Base-by-base conservation (phyloP, 179 eudicot genomes). In the Spergularia azorica region DNA sequence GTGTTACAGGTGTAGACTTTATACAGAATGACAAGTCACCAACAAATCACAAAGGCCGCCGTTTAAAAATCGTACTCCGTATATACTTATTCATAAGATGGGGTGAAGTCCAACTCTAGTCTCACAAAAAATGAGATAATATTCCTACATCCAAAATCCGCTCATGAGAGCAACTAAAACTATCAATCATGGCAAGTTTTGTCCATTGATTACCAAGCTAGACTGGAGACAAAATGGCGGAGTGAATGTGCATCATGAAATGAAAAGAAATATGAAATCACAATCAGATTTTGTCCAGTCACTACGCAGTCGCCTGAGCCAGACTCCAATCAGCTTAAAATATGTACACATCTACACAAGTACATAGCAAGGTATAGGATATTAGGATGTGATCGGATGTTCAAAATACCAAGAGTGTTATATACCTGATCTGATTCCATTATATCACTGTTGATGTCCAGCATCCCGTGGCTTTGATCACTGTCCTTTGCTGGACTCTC, bases 351-450 rank as follows among this genome's bases (percentile, higher is more conserved):
- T n/a, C n/a, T n/a, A n/a, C n/a, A n/a, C n/a, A n/a, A n/a, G 10
- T 2, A 41, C 48, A 61, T 20, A 6, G 50, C 11, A 6, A 60
- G 17, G 55, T 10, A 11, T 21, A 48, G 6, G 32, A 26, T 26
- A 26, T 26, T 26, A 26, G 32, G 32, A 26, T 26, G 39, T 3
- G 17, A 8, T 3, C 2, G 3, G 50, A 0, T 58, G 20, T 2
- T 39, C n/a, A 17, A 67, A 13, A 26, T 63, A 21, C 12, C 41
- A 56, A 46, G 7, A 73, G 38, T 50, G 71, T 38, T 12, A 4
- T 5, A 8, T 71, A 92, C 95, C 95, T 86, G 82, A 78, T 39
- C 79, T 59, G 83, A 81, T 78, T 75, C 86, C 66, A 70, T 58
- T 5, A 72, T 76, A 59, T 76, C 82, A 36, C 63, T 76, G 71